phyloP scores from a whole-genome alignment of 2,329 filamentous ascomycete genomes.

The Trichophyton simii region DNA sequence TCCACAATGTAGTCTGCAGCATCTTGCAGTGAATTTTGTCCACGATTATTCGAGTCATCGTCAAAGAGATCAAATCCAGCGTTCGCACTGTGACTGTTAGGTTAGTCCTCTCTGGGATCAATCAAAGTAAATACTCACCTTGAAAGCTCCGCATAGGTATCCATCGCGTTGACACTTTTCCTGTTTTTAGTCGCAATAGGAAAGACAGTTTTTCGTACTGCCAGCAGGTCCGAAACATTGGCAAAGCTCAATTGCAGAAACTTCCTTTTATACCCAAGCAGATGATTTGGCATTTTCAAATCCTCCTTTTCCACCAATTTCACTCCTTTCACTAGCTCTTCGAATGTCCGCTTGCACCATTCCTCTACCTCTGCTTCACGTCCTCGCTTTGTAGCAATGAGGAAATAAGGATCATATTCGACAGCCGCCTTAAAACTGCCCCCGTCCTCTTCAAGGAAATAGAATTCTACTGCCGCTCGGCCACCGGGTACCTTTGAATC shows the following conservation, averaged over 20 bases:
- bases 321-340: constrained; percentile 68
- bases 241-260: constrained; percentile 79
- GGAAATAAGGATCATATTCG: constrained; percentile 92
- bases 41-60: constrained; percentile 69
- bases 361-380: constrained; percentile 91
- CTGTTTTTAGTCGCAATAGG: constrained; percentile 94
- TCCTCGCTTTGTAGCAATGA: constrained; percentile 79
- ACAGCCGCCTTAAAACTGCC: constrained; percentile 90
- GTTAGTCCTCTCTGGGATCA: background rate
- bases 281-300: constrained; percentile 84
- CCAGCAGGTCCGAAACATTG: constrained; percentile 75
- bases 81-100: constrained; percentile 45
- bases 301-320: constrained; percentile 82
- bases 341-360: constrained; percentile 69
- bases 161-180: constrained; percentile 92
- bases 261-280: constrained; percentile 77
- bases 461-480: constrained; percentile 84
- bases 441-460: constrained; percentile 84
- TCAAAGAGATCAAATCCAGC: constrained; percentile 93
- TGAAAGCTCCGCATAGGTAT: constrained; percentile 93
- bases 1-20: constrained; percentile 96
- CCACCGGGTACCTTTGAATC: constrained; percentile 75
- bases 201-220: constrained; percentile 71
- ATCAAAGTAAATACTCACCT: constrained; percentile 39
- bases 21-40: constrained; percentile 66